Evolutionary conservation across 1,284 basidiomycete species (phyloP).

Genomic region (Malassezia slooffiae): DNA sequence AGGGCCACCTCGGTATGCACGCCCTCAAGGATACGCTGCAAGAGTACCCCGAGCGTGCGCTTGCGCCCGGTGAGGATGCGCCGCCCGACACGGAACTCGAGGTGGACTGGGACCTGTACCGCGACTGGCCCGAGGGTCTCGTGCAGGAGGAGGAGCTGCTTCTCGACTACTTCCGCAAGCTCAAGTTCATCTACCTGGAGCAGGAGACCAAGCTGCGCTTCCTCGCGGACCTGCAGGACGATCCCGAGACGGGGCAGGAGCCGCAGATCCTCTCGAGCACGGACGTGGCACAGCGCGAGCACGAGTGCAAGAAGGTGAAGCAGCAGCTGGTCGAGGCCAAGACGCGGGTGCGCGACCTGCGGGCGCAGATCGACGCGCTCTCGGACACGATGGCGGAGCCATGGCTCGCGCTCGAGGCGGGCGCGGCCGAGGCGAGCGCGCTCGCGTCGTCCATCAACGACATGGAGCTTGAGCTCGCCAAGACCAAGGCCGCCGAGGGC

Average conservation of each 20-base stretch:
- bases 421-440: conserved; percentile 20
- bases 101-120: conserved; percentile 36
- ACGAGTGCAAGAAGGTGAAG: conserved; percentile 27
- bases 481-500: conserved; percentile 28
- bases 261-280: conserved; percentile 32
- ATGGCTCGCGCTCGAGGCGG: conserved; percentile 21
- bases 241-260: conserved; percentile 33
- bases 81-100: conserved; percentile 18
- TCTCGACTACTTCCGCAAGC: conserved; percentile 39
- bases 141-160: conserved; percentile 29
- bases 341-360: conserved; percentile 23
- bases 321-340: conserved; percentile 35
- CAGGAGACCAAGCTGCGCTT: conserved; percentile 41
- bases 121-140: conserved; percentile 29
- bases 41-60: too few species aligned
- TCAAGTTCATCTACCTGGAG: conserved; percentile 41
- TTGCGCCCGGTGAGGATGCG: background rate
- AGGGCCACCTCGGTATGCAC: background rate
- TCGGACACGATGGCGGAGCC: conserved; percentile 25
- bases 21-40: conserved; percentile 3
- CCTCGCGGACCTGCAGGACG: conserved; percentile 35
- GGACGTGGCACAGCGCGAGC: conserved; percentile 31
- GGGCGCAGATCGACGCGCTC: conserved; percentile 25
- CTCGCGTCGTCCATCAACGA: conserved; percentile 32
- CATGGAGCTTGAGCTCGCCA: conserved; percentile 37